Conservation (phyloP, 2,329 filamentous ascomycete species). For the Exophiala sp. region DNA sequence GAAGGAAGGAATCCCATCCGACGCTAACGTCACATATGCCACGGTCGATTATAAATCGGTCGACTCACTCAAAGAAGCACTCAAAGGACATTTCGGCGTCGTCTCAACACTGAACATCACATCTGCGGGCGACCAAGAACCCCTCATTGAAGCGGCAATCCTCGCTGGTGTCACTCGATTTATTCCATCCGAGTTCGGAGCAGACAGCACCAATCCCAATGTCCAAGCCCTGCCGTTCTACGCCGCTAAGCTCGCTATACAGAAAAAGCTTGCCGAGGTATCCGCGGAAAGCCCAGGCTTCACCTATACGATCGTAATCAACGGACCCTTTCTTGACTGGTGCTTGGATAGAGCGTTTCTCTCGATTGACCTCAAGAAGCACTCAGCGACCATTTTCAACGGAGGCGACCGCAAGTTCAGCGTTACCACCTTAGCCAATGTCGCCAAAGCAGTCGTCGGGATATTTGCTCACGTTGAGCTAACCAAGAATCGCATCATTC, state of each 20-base stretch:
- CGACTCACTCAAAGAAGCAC: slow-evolving; percentile 7
- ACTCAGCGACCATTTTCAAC: slow-evolving; percentile 45
- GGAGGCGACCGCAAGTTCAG: slow-evolving; percentile 49
- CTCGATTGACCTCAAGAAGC: slow-evolving; percentile 38
- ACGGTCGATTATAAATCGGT: slow-evolving; percentile 4
- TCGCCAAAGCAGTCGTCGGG: slow-evolving; percentile 49
- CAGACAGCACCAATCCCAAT: slow-evolving; percentile 3
- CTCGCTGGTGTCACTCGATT: slow-evolving; percentile 40
- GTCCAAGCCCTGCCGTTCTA: slow-evolving; percentile 3
- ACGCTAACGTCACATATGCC: slow-evolving; percentile 2
- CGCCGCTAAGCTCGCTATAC: slow-evolving; percentile 30
- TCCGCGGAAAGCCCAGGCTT: slow-evolving; percentile 19
- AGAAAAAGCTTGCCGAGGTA: slow-evolving; percentile 28
- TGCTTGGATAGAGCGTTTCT: slow-evolving; percentile 39
- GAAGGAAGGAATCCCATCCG: slow-evolving; percentile 1
- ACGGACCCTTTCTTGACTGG: slow-evolving; percentile 35
- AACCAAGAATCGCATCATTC: slow-evolving; percentile 52
- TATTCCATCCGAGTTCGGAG: slow-evolving; percentile 35
- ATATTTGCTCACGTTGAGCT: slow-evolving; percentile 48
- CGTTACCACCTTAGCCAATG: slow-evolving; percentile 44
- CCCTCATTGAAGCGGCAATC: slow-evolving; percentile 39
- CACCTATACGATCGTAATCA: slow-evolving; percentile 31
- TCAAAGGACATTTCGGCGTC: slow-evolving; percentile 8
- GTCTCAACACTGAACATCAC: slow-evolving; percentile 6
- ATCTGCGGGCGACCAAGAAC: slow-evolving; percentile 26